Evolutionary conservation across 1,284 basidiomycete genomes (phyloP).

Genomic region (Rhodotorula sp.): DNA sequence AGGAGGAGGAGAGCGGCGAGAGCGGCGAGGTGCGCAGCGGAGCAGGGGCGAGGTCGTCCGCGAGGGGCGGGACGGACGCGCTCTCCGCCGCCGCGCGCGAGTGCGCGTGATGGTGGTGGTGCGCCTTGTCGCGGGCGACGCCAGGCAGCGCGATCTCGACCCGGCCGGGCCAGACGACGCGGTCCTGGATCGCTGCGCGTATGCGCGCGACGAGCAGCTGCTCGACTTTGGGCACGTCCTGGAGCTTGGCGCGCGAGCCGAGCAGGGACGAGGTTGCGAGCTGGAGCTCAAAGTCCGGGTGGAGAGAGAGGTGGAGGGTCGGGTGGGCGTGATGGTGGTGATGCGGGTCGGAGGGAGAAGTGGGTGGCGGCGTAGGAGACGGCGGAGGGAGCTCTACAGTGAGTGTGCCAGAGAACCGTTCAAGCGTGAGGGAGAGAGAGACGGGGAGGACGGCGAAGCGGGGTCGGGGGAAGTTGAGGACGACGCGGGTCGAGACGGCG

Average conservation of each 20-base stretch:
- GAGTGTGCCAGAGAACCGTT: slow-evolving; percentile 59
- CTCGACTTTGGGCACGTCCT: slow-evolving; percentile 63
- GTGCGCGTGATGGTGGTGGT: slow-evolving; percentile 2
- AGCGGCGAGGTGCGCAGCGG: background rate
- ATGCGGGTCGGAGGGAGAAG: slow-evolving; percentile 25
- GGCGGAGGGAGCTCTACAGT: slow-evolving; percentile 35
- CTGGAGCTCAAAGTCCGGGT: slow-evolving; percentile 61
- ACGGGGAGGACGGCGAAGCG: slow-evolving; percentile 61
- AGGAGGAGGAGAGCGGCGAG: background rate
- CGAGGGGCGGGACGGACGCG: background rate
- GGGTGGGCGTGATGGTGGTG: slow-evolving; percentile 43
- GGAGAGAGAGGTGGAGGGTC: slow-evolving; percentile 56
- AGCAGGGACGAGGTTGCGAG: slow-evolving; percentile 58
- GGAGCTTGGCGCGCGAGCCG: slow-evolving; percentile 60
- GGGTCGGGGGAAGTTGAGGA: slow-evolving; percentile 60
- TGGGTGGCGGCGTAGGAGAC: background rate
- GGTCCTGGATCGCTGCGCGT: slow-evolving; percentile 53
- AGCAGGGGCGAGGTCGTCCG: background rate
- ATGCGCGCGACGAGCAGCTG: slow-evolving; percentile 59
- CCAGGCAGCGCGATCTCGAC: slow-evolving; percentile 37
- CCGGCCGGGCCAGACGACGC: slow-evolving; percentile 40
- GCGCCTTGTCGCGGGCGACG: slow-evolving; percentile 5
- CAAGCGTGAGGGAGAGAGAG: slow-evolving; percentile 58
- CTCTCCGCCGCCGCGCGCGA: background rate
- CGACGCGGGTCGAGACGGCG: slow-evolving; percentile 58